Percentiles rank a stretch among this genome's conserved stretches.
Conservation (phyloP, 2,329 filamentous ascomycete genomes). For the Verticillium nubilum region DNA sequence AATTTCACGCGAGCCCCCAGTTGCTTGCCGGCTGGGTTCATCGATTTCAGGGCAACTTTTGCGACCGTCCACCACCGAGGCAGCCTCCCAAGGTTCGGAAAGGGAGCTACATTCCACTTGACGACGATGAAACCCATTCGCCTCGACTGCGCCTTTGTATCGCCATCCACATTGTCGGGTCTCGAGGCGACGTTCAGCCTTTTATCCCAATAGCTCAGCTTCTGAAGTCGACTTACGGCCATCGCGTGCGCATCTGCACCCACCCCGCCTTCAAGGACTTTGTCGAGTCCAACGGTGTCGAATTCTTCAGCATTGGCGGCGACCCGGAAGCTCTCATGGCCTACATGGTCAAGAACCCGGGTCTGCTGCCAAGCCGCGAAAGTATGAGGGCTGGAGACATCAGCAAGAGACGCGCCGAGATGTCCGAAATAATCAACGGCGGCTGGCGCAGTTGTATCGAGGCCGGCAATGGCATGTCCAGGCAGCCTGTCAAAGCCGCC, state of each 20-base stretch:
- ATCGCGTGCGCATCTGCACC: conserved; percentile 52
- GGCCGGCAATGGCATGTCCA: conserved; percentile 24
- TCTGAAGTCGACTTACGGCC: conserved; percentile 31
- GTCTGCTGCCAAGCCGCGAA: conserved; percentile 27
- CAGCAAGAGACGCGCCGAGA: conserved; percentile 25
- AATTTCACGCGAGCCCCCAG: conserved; percentile 22
- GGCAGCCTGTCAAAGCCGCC: conserved; percentile 17
- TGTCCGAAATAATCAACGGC: conserved; percentile 31
- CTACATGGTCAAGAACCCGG: conserved; percentile 35
- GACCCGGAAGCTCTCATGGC: conserved; percentile 44
- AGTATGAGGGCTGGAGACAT: conserved; percentile 31
- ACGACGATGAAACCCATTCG: conserved; percentile 1
- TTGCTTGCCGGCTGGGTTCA: conserved; percentile 19
- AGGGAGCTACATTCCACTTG: conserved; percentile 2
- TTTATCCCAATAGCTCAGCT: conserved; percentile 52
- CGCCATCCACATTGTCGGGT: conserved; percentile 27
- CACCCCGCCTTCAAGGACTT: conserved; percentile 49
- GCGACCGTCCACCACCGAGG: background rate
- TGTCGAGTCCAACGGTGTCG: conserved; percentile 44
- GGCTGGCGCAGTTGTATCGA: conserved; percentile 31
- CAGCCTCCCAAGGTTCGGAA: background rate
- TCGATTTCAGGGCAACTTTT: conserved; percentile 12
- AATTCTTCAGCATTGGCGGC: conserved; percentile 54
- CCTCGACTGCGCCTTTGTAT: conserved; percentile 20
- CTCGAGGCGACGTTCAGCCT: conserved; percentile 35